A percentile compares a stretch with the other conserved stretches of the same genome.
Conservation (phyloP, 2,329 filamentous ascomycete genomes). For the Hawksworthiomyces lignivorus region DNA sequence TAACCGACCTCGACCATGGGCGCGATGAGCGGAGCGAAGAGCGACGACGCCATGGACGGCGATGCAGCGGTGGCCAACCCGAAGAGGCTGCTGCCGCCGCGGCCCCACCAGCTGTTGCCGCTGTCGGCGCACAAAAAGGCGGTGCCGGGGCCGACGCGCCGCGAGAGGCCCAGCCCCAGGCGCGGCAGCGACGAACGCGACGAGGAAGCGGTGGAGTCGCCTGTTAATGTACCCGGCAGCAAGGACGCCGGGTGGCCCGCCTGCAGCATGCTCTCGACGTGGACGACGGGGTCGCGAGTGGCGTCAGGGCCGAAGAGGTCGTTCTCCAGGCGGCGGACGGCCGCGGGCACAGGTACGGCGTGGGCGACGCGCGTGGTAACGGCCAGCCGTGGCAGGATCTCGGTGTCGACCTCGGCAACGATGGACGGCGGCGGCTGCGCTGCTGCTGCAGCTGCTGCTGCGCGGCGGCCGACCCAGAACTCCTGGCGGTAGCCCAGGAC, state of each 20-base stretch:
- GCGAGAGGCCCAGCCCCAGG: slow-evolving; percentile 18
- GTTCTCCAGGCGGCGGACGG: slow-evolving; percentile 2
- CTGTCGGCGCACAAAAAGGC: slow-evolving; percentile 33
- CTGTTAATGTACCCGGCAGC: too few relatives aligned
- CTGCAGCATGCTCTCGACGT: slow-evolving; percentile 27
- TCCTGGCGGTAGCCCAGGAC: slow-evolving; percentile 32
- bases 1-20: slow-evolving; percentile 37
- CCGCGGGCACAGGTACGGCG: slow-evolving; percentile 1
- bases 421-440: slow-evolving; percentile 16
- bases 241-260: slow-evolving; percentile 1
- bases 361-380: slow-evolving; percentile 27
- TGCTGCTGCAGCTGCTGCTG: background rate
- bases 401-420: slow-evolving; percentile 28
- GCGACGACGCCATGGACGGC: background rate
- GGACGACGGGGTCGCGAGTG: slow-evolving; percentile 7
- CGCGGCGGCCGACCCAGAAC: slow-evolving; percentile 18
- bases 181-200: slow-evolving; percentile 20
- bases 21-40: slow-evolving; percentile 16
- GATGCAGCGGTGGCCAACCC: too few relatives aligned
- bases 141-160: slow-evolving; percentile 21
- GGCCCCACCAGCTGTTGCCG: slow-evolving; percentile 29
- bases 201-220: slow-evolving; percentile 18
- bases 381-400: slow-evolving; percentile 30
- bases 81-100: background rate
- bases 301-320: slow-evolving; percentile 1